Evolutionary conservation across 306 rosid species (phyloP).

Genomic region (Argentina anserina): DNA sequence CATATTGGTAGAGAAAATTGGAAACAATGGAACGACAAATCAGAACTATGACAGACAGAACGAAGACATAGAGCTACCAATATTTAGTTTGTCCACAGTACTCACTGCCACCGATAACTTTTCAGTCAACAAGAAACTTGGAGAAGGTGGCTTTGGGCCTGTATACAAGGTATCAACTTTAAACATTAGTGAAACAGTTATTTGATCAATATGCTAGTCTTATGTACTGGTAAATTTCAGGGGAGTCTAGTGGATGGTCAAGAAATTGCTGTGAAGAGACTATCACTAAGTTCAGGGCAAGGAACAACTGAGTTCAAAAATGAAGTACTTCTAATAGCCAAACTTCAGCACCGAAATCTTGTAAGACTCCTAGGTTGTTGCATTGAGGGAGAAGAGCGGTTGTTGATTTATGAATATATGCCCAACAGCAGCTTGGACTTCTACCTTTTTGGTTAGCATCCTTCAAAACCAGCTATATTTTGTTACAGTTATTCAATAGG

Average conservation of each 20-base stretch:
- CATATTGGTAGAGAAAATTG: neutral
- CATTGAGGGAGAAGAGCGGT: slow-evolving; percentile 40
- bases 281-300: slow-evolving; percentile 41
- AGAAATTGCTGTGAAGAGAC: slow-evolving; percentile 55
- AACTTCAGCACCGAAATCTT: slow-evolving; percentile 54
- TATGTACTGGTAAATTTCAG: slow-evolving; percentile 13
- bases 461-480: neutral
- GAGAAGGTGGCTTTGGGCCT: slow-evolving; percentile 53
- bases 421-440: slow-evolving; percentile 43
- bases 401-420: slow-evolving; percentile 45
- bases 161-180: slow-evolving; percentile 37
- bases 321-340: slow-evolving; percentile 41
- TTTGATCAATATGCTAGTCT: neutral
- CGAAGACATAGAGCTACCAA: slow-evolving; percentile 36
- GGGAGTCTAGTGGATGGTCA: slow-evolving; percentile 39
- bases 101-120: slow-evolving; percentile 39
- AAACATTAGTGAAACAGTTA: neutral
- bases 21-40: neutral
- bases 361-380: slow-evolving; percentile 48
- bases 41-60: neutral
- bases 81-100: slow-evolving; percentile 29
- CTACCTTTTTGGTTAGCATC: slow-evolving; percentile 37
- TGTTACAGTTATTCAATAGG: neutral
- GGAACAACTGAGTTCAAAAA: slow-evolving; percentile 45
- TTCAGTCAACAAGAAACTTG: slow-evolving; percentile 33